phyloP scores from a whole-genome alignment of 495 filamentous ascomycete species.

The Apodospora peruviana region DNA sequence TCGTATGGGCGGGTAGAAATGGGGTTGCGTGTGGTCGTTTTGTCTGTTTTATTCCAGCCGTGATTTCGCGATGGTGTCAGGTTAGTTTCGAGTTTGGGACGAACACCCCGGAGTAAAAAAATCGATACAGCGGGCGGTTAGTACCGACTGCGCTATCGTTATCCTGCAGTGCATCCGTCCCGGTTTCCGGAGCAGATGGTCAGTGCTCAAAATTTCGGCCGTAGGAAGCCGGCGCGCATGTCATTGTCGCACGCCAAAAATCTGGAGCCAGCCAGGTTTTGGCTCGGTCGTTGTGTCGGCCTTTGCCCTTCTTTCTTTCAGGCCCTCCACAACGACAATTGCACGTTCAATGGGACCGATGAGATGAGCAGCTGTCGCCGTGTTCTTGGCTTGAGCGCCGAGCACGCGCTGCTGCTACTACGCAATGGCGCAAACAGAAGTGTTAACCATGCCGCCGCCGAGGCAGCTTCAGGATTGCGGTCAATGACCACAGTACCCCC shows the following conservation, averaged over 20 bases:
- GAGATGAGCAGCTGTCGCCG: constrained; percentile 22
- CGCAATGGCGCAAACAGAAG: constrained; percentile 3
- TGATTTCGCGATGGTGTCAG: not conserved
- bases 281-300: too few relatives aligned
- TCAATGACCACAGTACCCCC: too few relatives aligned
- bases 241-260: not conserved
- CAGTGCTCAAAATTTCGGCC: constrained; percentile 9
- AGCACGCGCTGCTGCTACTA: constrained; percentile 8
- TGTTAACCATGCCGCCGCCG: too few relatives aligned
- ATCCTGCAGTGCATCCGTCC: not conserved
- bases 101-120: constrained; percentile 11
- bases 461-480: too few relatives aligned
- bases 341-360: constrained; percentile 12
- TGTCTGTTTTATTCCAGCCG: not conserved
- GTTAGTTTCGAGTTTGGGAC: not conserved
- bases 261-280: too few relatives aligned
- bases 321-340: not conserved
- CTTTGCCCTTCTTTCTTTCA: too few relatives aligned
- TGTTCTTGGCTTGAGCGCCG: constrained; percentile 18
- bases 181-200: not conserved
- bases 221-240: not conserved
- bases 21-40: too few relatives aligned
- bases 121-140: constrained; percentile 19
- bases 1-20: too few relatives aligned
- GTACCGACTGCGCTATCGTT: constrained; percentile 8